phyloP scores from a whole-genome alignment of 1,139 yeast genomes.

The Protomyces pachydermus region DNA sequence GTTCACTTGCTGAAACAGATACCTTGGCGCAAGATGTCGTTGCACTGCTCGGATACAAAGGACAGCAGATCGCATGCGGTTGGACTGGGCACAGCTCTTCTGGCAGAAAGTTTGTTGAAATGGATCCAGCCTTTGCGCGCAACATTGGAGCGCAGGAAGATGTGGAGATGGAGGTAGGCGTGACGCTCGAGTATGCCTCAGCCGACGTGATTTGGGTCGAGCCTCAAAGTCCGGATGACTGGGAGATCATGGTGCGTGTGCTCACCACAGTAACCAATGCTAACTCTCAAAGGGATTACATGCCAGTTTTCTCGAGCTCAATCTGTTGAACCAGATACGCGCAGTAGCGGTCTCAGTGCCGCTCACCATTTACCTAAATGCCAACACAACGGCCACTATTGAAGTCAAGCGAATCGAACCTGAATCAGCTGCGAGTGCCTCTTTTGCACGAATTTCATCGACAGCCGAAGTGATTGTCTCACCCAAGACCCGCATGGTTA shows the following conservation, averaged over 20 bases:
- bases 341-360: slow-evolving; percentile 60
- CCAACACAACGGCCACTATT: slow-evolving; percentile 58
- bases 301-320: slow-evolving; percentile 69
- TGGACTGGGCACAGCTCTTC: slow-evolving; percentile 68
- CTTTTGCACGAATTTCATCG: slow-evolving; percentile 59
- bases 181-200: slow-evolving; percentile 46
- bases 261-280: slow-evolving; percentile 37
- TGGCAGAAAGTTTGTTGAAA: slow-evolving; percentile 42
- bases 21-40: slow-evolving; percentile 59
- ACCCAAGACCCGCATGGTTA: slow-evolving; percentile 56
- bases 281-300: slow-evolving; percentile 57
- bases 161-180: slow-evolving; percentile 43
- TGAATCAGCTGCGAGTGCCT: slow-evolving; percentile 34
- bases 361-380: slow-evolving; percentile 62
- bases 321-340: slow-evolving; percentile 72
- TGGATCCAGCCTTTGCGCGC: slow-evolving; percentile 54
- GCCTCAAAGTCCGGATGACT: slow-evolving; percentile 71
- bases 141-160: slow-evolving; percentile 46
- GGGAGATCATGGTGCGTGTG: slow-evolving; percentile 53
- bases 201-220: slow-evolving; percentile 67
- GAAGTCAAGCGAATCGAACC: slow-evolving; percentile 61
- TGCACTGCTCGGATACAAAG: slow-evolving; percentile 46
- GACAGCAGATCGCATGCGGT: slow-evolving; percentile 52
- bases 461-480: slow-evolving; percentile 78
- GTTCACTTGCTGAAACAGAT: slow-evolving; percentile 50